A percentile compares a stretch with the other conserved stretches of the same genome.
phyloP scores from a whole-genome alignment of 2,329 filamentous ascomycete genomes.

The Fonsecaea nubica region DNA sequence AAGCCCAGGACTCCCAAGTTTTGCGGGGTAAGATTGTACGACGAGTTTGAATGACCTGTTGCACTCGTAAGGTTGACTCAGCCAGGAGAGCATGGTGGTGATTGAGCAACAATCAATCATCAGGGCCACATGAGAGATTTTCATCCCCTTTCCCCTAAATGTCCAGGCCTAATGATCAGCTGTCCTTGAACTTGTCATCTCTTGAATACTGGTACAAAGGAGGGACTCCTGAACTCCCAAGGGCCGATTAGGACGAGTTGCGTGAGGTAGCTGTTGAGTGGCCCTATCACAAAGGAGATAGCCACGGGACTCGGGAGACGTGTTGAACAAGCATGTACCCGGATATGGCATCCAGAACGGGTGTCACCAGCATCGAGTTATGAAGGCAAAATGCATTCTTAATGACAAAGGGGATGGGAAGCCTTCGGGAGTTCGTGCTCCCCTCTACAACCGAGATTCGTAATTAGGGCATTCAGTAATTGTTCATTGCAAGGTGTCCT shows the following conservation, averaged over 20 bases:
- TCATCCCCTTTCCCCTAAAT: background rate
- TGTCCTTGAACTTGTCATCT: background rate
- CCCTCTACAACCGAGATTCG: background rate
- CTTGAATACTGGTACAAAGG: background rate
- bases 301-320: slow-evolving; percentile 3
- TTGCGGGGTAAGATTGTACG: slow-evolving; percentile 20
- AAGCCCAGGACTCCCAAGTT: background rate
- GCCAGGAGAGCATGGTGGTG: slow-evolving; percentile 4
- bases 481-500: slow-evolving; percentile 23
- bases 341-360: slow-evolving; percentile 13
- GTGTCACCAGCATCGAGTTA: background rate
- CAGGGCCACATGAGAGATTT: background rate
- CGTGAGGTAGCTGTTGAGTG: slow-evolving; percentile 4
- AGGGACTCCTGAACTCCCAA: slow-evolving; percentile 3
- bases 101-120: slow-evolving; percentile 4
- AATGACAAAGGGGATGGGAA: slow-evolving; percentile 16
- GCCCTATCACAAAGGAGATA: slow-evolving; percentile 16
- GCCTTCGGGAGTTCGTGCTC: slow-evolving; percentile 8
- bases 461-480: slow-evolving; percentile 4
- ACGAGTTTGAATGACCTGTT: slow-evolving; percentile 7
- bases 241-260: slow-evolving; percentile 5
- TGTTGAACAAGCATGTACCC: background rate
- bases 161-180: slow-evolving; percentile 7
- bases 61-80: slow-evolving; percentile 26
- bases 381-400: background rate